Conservation (phyloP, 352 stramenopile genomes). For the Globisporangium solare region DNA sequence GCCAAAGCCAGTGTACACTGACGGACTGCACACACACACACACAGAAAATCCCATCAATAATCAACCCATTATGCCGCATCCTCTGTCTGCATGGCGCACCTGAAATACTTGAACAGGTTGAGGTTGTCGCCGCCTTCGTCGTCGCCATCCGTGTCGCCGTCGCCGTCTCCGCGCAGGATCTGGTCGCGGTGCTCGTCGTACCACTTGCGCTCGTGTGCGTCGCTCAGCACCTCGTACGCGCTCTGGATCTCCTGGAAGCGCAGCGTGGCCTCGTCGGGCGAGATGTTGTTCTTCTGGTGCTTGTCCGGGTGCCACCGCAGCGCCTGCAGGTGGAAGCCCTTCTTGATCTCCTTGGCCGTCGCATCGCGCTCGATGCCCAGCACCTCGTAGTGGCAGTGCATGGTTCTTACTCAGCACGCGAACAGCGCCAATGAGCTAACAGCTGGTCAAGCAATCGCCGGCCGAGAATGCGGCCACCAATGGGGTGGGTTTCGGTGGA, state of each 20-base stretch:
- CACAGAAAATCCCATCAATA: background rate
- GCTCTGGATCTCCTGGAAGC: slow-evolving; percentile 85
- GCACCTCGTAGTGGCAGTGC: slow-evolving; percentile 84
- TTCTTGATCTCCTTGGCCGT: slow-evolving; percentile 64
- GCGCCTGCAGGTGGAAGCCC: slow-evolving; percentile 66
- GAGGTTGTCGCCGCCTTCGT: slow-evolving; percentile 34
- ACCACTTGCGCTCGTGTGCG: slow-evolving; percentile 84
- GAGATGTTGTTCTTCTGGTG: slow-evolving; percentile 70
- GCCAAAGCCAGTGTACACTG: slow-evolving; percentile 76
- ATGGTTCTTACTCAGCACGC: too few species aligned
- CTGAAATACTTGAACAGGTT: slow-evolving; percentile 83
- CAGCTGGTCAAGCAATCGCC: background rate
- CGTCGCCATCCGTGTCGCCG: slow-evolving; percentile 23
- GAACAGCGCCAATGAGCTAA: background rate
- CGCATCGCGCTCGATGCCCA: slow-evolving; percentile 54
- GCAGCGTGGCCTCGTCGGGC: slow-evolving; percentile 65
- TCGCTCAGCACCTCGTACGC: slow-evolving; percentile 86
- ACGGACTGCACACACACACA: slow-evolving; percentile 21
- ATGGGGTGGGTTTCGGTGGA: background rate
- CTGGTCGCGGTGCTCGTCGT: slow-evolving; percentile 85
- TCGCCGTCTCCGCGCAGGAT: slow-evolving; percentile 70
- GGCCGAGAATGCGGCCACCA: background rate
- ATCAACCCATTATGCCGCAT: slow-evolving; percentile 9
- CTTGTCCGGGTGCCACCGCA: slow-evolving; percentile 86
- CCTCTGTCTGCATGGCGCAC: slow-evolving; percentile 15